Conservation (phyloP, 2,329 filamentous ascomycete species). For the Penicillium occitanis region DNA sequence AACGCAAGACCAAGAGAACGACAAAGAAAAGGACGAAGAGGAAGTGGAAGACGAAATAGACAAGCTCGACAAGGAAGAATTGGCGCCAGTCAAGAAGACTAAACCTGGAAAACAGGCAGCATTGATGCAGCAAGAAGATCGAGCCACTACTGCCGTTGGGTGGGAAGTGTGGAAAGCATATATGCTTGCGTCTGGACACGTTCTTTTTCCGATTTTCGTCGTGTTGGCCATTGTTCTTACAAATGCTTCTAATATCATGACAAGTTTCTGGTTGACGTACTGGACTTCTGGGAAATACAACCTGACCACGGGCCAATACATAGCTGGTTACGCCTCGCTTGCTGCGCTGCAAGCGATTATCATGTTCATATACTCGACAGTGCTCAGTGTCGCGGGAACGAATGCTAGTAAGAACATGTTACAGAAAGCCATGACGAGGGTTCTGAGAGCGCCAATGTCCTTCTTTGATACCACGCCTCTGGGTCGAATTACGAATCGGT, state of each 20-base stretch:
- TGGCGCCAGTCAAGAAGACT: constrained; percentile 35
- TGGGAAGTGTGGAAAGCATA: constrained; percentile 80
- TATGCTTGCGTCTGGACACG: constrained; percentile 67
- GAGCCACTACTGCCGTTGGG: constrained; percentile 71
- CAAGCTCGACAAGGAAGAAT: constrained; percentile 42
- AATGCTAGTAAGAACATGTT: constrained; percentile 80
- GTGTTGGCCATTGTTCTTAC: constrained; percentile 66
- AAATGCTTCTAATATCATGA: constrained; percentile 82
- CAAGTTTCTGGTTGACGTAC: constrained; percentile 88
- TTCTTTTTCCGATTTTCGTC: constrained; percentile 63
- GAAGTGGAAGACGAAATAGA: constrained; percentile 45
- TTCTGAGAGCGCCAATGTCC: constrained; percentile 70
- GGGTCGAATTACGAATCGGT: constrained; percentile 92
- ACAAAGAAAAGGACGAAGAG: constrained; percentile 48
- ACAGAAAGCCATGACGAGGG: constrained; percentile 72
- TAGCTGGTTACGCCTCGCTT: constrained; percentile 68
- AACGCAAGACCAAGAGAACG: constrained; percentile 58
- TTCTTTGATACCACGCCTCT: constrained; percentile 98
- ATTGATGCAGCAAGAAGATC: constrained; percentile 52
- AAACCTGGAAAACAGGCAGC: constrained; percentile 40
- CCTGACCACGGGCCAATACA: constrained; percentile 67
- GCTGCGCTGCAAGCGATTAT: constrained; percentile 69
- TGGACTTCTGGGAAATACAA: constrained; percentile 80
- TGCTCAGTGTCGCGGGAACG: constrained; percentile 76
- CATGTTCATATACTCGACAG: constrained; percentile 77